These are phyloP conservation scores for Neurospora cerealis DNA, from an alignment of 495 filamentous ascomycete genomes.

Conservation along the genomic window DNA sequence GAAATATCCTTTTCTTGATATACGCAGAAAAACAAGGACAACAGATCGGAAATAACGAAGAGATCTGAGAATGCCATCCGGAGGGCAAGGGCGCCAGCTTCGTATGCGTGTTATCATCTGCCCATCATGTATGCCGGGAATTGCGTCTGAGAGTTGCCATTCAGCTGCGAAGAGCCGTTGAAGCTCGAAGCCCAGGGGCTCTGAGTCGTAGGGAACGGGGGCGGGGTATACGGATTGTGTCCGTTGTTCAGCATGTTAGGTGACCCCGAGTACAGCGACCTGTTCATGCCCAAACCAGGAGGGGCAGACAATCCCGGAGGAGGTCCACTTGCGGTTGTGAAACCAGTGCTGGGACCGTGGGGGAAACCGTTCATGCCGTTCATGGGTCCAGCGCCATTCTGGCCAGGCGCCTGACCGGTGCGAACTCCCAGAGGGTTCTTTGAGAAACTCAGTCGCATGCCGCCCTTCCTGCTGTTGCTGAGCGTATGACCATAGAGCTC, in stretches of 20 bases:
- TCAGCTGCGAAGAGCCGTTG: conserved; percentile 7
- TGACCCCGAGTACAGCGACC: conserved; percentile 20
- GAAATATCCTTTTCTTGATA: not conserved
- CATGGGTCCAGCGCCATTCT: conserved; percentile 30
- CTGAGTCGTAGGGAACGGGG: conserved; percentile 11
- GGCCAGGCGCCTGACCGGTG: conserved; percentile 49
- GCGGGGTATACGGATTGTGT: conserved; percentile 9
- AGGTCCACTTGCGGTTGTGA: conserved; percentile 63
- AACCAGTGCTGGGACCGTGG: conserved; percentile 38
- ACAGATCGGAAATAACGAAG: not conserved
- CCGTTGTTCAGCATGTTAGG: conserved; percentile 7
- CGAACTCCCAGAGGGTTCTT: conserved; percentile 96
- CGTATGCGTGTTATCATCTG: conserved; percentile 5
- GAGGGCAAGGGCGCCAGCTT: not conserved
- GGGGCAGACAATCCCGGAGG: conserved; percentile 64
- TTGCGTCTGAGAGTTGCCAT: conserved; percentile 9
- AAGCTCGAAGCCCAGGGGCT: conserved; percentile 19
- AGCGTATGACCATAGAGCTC: conserved; percentile 84
- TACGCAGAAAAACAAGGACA: conserved; percentile 1
- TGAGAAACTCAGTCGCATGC: conserved; percentile 95
- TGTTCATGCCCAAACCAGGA: conserved; percentile 49
- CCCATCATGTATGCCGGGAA: conserved; percentile 25
- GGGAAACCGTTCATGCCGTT: conserved; percentile 38
- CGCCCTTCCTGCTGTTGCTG: conserved; percentile 90
- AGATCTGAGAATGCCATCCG: not conserved